These are phyloP conservation scores for Phoma sp. DNA, from an alignment of 2,329 filamentous ascomycete species.

Conservation along the genomic window DNA sequence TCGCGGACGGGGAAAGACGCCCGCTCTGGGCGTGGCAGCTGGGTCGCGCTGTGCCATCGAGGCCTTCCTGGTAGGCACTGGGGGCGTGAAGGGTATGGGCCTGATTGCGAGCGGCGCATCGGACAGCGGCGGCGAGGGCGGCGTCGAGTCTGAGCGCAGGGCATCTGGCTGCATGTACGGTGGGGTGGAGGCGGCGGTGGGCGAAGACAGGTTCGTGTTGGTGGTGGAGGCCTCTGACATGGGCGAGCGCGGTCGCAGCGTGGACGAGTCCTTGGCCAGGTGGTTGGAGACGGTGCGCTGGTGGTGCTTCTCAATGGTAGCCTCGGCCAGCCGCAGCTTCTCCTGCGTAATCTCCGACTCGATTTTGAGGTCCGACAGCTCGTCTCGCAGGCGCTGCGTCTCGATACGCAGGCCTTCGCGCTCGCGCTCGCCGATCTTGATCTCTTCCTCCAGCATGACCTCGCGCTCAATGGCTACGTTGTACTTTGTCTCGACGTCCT, in stretches of 20 bases:
- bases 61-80: slow-evolving; percentile 46
- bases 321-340: slow-evolving; percentile 79
- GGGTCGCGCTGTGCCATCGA: slow-evolving; percentile 59
- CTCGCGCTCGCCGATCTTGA: slow-evolving; percentile 89
- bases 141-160: slow-evolving; percentile 73
- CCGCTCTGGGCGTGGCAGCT: slow-evolving; percentile 61
- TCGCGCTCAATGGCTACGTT: slow-evolving; percentile 90
- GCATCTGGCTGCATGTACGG: slow-evolving; percentile 71
- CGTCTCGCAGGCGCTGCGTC: slow-evolving; percentile 85
- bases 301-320: slow-evolving; percentile 56
- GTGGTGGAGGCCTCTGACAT: slow-evolving; percentile 78
- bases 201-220: slow-evolving; percentile 83
- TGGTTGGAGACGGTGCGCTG: slow-evolving; percentile 59
- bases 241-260: slow-evolving; percentile 65
- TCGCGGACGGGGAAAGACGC: slow-evolving; percentile 53
- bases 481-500: slow-evolving; percentile 97
- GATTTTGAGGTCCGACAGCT: slow-evolving; percentile 90
- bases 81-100: slow-evolving; percentile 49
- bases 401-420: slow-evolving; percentile 89
- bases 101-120: slow-evolving; percentile 72
- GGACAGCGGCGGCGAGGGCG: slow-evolving; percentile 92
- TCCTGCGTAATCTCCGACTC: slow-evolving; percentile 93
- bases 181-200: slow-evolving; percentile 86
- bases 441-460: slow-evolving; percentile 94
- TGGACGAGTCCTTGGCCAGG: slow-evolving; percentile 54